Evolutionary conservation across 495 filamentous ascomycete species (phyloP), one percentile per base, ranked within the genome.

Genomic region (Neurospora sp.): DNA sequence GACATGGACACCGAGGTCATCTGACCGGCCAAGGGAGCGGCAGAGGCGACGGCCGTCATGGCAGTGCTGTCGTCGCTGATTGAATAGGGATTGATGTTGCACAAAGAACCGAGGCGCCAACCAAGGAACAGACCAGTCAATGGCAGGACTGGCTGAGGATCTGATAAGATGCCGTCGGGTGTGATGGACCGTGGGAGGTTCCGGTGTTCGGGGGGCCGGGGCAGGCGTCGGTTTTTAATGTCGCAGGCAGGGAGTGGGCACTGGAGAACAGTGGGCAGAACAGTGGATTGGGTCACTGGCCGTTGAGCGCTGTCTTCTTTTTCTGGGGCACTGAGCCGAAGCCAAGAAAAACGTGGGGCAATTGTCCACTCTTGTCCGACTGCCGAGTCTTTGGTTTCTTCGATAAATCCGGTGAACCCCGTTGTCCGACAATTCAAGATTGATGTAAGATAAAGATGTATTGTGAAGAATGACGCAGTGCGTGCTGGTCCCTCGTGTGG

Each of bases 41-140:
- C 40, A 59, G 72, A 44, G 44, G 72, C 7, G 44, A 72, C 20
- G 18, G 38, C 61, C 14, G 73, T 69, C 76, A 77, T 77, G 39
- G 22, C n/a, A 35, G 11, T 27, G 44, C n/a, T 38, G 65, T 31
- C 31, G 53, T 9, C 53, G 53, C 27, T 61, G 53, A 8, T 61
- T 35, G 22, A 61, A 61, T 3, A 0, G 1, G 5, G 20, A 53
- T 2, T 14, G 12, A 16, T 35, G 27, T 61, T 61, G 53, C 53
- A 61, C 53, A 61, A 35, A 61, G 53, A 61, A 59, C 48, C 22
- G 3, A 53, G 41, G 40, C 5, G 40, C 40, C 40, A 42, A 42
- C 40, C 40, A 42, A 44, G 20, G 48, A 59, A 12, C 22, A 31
- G 53, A 61, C 53, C 27, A 48, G 9, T 48, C 46, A 53, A 53